These are phyloP conservation scores for Trichomonascus vanleenenianus DNA, from an alignment of 805 yeast species.

Conservation along the genomic window DNA sequence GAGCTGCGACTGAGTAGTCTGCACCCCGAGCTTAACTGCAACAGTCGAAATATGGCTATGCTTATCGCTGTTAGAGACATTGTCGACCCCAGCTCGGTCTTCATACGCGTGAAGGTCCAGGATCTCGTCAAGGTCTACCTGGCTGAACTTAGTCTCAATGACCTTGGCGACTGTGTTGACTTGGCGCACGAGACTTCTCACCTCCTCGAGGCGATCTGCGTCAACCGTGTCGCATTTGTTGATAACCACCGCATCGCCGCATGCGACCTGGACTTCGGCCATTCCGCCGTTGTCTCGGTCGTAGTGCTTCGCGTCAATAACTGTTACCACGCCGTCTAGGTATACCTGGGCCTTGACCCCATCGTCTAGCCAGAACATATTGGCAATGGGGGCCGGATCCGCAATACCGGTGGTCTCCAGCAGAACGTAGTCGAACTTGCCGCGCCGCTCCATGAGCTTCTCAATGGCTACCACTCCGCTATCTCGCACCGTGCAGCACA, in stretches of 20 bases:
- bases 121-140: constrained; percentile 51
- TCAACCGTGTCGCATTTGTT: constrained; percentile 64
- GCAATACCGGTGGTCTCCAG: constrained; percentile 95
- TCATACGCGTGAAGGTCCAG: constrained; percentile 79
- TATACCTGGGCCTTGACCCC: constrained; percentile 77
- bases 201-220: constrained; percentile 17
- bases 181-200: constrained; percentile 35
- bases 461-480: constrained; percentile 94
- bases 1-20: constrained; percentile 34
- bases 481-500: constrained; percentile 94
- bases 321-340: constrained; percentile 88
- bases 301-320: constrained; percentile 61
- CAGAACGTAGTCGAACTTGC: constrained; percentile 79
- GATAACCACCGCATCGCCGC: constrained; percentile 75
- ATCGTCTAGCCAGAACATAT: constrained; percentile 96
- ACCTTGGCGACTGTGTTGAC: constrained; percentile 70
- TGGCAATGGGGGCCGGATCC: constrained; percentile 95
- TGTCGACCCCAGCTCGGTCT: constrained; percentile 17
- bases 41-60: constrained; percentile 43
- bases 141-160: constrained; percentile 63
- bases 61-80: constrained; percentile 14
- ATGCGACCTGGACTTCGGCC: constrained; percentile 82
- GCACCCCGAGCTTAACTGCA: constrained; percentile 36
- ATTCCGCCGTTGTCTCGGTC: constrained; percentile 52
- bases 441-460: constrained; percentile 63